These are phyloP conservation scores for Urostyla sp. DNA, from an alignment of 73 alveolate species.

Conservation along the genomic window DNA sequence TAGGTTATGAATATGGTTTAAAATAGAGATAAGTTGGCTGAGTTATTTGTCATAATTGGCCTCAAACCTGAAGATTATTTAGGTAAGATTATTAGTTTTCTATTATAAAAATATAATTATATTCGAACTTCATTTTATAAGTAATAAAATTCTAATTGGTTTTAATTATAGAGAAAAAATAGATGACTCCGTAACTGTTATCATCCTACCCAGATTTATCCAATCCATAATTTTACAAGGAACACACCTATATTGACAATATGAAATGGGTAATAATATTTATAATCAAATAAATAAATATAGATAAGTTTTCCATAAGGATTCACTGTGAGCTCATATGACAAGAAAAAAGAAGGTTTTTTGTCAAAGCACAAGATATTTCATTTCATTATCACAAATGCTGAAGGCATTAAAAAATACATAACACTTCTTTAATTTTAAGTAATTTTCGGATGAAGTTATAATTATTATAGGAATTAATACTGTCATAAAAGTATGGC, in stretches of 20 bases:
- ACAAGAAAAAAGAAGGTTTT: slow-evolving; percentile 11
- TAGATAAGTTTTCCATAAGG: slow-evolving; percentile 64
- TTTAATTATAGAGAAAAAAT: neutral
- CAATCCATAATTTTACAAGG: slow-evolving; percentile 9
- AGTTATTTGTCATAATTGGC: slow-evolving; percentile 39
- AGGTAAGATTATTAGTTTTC: neutral
- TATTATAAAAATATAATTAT: neutral
- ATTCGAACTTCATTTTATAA: neutral
- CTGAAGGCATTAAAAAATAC: slow-evolving; percentile 31
- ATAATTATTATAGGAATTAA: slow-evolving; percentile 18
- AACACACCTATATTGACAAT: slow-evolving; percentile 51
- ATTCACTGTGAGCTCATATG: neutral
- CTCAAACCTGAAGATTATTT: slow-evolving; percentile 23
- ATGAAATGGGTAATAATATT: slow-evolving; percentile 24
- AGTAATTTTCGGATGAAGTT: neutral
- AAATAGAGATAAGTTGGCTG: slow-evolving; percentile 46
- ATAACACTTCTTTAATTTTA: slow-evolving; percentile 15
- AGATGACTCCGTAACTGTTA: slow-evolving; percentile 17
- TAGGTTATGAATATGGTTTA: neutral
- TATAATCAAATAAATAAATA: neutral
- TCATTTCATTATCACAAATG: slow-evolving; percentile 51
- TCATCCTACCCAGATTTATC: slow-evolving; percentile 32
- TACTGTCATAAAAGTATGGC: slow-evolving; percentile 15
- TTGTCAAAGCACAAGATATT: slow-evolving; percentile 27
- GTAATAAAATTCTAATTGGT: neutral